Base-by-base conservation (phyloP, 2,329 filamentous ascomycete species). In the Pyrenophora tritici-repentis region DNA sequence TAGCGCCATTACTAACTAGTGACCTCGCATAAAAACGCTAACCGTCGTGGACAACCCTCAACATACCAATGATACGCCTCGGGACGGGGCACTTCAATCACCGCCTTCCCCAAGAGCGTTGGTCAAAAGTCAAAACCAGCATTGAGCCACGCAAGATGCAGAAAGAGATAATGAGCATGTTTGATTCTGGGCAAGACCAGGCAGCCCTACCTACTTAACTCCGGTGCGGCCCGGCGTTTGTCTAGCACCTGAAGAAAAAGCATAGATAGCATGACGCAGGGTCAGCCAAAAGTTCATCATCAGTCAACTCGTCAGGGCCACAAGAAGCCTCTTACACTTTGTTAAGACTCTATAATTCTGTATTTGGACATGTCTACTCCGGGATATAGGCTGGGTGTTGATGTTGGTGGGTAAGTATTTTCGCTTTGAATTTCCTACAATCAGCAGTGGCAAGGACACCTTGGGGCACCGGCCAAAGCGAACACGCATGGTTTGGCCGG, bases 391-490 rank as follows among this genome's bases (percentile, higher is more conserved):
- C 44, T 72, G 20, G 68, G 68, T 49, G 67, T 71, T 18, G 68
- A 72, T 54, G 68, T 72, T 34, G 68, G 68, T 47, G 67, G 68
- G 68, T 71, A 50, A 61, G 68, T 61, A 33, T n/a, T 50, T 3
- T 40, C 24, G 35, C 24, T 12, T 26, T 37, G 10, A 42, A 47
- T 38, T 38, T 37, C 32, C 38, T 24, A 22, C 38, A 20, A 36
- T 39, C 20, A 31, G 47, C 17, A 14, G 24, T 33, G 26, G n/a
- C 42, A 26, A 20, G 47, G 36, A 32, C n/a, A 20, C 26, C 17
- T 43, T 14, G 20, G 29, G 24, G 14, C 9, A 22, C 46, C 32
- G 50, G 44, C 39, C n/a, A 31, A 20, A 40, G 36, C 51, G 26
- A 50, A 39, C 18, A 22, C 24, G 37, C 36, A 36, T 24, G 24